Conservation (phyloP, 2,329 filamentous ascomycete species). For the Aureobasidium sp. region DNA sequence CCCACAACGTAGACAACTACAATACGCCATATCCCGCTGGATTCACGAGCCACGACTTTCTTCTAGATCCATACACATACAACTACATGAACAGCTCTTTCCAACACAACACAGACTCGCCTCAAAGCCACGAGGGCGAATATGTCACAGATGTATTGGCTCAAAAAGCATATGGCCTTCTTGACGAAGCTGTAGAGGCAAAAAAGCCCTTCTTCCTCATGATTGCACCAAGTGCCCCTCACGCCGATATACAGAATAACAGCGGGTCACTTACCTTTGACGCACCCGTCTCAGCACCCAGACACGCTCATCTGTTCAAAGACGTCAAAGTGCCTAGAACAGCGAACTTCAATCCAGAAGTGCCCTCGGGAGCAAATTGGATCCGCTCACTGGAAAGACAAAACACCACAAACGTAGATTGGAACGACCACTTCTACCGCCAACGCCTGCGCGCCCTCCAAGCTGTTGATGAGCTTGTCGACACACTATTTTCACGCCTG, state of each 20-base stretch:
- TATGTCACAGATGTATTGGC: constrained; percentile 55
- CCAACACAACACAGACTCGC: constrained; percentile 52
- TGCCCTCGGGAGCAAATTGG: constrained; percentile 43
- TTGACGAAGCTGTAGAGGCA: constrained; percentile 52
- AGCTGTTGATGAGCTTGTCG: constrained; percentile 49
- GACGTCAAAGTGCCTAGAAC: constrained; percentile 55
- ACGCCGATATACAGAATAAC: constrained; percentile 47
- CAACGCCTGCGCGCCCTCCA: constrained; percentile 45
- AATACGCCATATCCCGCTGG: constrained; percentile 50
- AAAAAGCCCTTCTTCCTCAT: constrained; percentile 60
- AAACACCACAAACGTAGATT: constrained; percentile 42
- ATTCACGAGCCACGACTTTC: constrained; percentile 47
- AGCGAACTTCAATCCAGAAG: constrained; percentile 59
- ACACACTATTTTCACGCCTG: constrained; percentile 38
- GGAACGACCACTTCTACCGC: constrained; percentile 48
- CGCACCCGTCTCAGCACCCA: constrained; percentile 51
- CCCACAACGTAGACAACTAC: constrained; percentile 56
- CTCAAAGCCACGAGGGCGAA: constrained; percentile 48
- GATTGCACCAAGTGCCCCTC: constrained; percentile 60
- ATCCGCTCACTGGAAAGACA: constrained; percentile 37
- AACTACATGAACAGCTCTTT: constrained; percentile 60
- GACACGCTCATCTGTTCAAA: constrained; percentile 57
- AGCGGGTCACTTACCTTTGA: constrained; percentile 33
- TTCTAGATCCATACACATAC: constrained; percentile 58
- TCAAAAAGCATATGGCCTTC: constrained; percentile 51